Percentiles rank a stretch among this genome's conserved stretches.
phyloP scores from a whole-genome alignment of 140 eudicot genomes.

The Cichorium intybus region DNA sequence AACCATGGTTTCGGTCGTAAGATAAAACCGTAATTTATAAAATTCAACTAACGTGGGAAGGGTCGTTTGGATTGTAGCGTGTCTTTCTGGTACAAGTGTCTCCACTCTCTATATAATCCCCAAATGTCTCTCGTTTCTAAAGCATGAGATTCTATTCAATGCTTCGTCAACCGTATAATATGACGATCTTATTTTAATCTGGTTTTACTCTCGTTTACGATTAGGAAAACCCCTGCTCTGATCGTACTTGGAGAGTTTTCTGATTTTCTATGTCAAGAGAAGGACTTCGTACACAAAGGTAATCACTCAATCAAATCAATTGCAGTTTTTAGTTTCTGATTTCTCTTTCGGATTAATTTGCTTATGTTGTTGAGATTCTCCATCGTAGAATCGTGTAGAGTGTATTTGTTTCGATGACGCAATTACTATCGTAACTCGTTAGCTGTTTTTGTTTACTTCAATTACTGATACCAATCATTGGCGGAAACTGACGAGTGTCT shows the following conservation, averaged over 20 bases:
- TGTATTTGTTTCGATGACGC: background rate
- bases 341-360: background rate
- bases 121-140: background rate
- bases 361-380: background rate
- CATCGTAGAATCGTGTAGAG: background rate
- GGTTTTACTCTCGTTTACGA: background rate
- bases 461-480: background rate
- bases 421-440: background rate
- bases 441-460: background rate
- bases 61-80: background rate
- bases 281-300: slow-evolving; percentile 20
- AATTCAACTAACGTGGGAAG: background rate
- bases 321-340: slow-evolving; percentile 3
- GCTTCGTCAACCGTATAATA: slow-evolving; percentile 20
- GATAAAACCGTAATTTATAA: background rate
- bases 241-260: background rate
- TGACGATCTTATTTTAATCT: background rate
- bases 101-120: slow-evolving; percentile 10
- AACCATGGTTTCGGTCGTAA: background rate
- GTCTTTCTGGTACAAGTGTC: background rate
- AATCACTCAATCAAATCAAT: slow-evolving; percentile 7
- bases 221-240: slow-evolving; percentile 15
- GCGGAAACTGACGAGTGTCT: background rate
- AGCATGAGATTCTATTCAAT: slow-evolving; percentile 11
- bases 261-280: slow-evolving; percentile 21